Evolutionary conservation across 2,329 filamentous ascomycete genomes (phyloP), one percentile per base, ranked within the genome.

Genomic region (Macroventuria anomochaeta): DNA sequence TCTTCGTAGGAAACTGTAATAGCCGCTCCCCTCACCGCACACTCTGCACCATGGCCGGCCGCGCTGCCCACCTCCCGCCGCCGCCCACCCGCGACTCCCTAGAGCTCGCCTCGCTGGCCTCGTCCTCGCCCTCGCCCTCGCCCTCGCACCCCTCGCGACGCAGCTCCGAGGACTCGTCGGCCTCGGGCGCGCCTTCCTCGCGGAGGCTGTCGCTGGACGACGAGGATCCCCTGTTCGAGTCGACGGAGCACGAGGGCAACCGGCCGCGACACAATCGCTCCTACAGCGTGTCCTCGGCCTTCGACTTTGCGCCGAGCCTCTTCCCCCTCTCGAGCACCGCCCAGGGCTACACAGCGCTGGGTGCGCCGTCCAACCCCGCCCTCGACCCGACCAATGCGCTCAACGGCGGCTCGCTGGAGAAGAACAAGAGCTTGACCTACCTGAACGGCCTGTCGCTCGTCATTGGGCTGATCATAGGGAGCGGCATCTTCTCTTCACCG

Each of bases 351-450:
- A 90, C 93, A 34, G 91, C 92, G 11, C 82, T 99, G 13, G 93
- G 92, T 28, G 88, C 88, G 21, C 87, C 92, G 31, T 86, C 86
- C 5, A 84, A 87, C 32, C 67, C 77, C 21, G 71, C 75, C 31
- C 75, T 83, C 33, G 79, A 86, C 64, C 75, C 81, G 53, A 74
- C 81, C 57, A 81, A 81, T 44, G 84, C 83, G 13, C 68, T 89
- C 18, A 84, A 85, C n/a, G 89, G 88, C 56, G 88, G 85, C n/a
- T 91, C 89, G 33, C 77, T 97, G 60, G 95, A 99, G 80, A 95
- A 91, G 74, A 89, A 96, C 79, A 99, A 99, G 80, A 96, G 90
- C 12, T 78, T 99, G 75, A 97, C 95, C 23, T 97, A 93, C 71
- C 73, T 97, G 39, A 99, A 99, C 74, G 95, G 95, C 0, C 76